These are phyloP conservation scores for Parasitella parasitica DNA, from an alignment of 371 early-diverging fungal genomes.

Conservation along the genomic window DNA sequence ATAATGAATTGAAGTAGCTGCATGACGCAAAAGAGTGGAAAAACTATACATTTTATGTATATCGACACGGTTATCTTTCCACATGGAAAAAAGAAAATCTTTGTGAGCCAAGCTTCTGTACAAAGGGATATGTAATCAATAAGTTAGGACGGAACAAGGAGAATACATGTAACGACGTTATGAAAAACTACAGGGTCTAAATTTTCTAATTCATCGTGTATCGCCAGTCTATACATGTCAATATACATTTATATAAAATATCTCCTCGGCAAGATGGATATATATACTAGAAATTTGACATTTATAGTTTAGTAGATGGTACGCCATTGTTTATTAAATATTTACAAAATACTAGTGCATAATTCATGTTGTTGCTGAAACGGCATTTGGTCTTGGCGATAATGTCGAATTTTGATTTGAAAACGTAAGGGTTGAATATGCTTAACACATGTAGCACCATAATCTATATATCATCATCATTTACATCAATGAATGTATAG, in stretches of 20 bases:
- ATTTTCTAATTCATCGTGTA: background rate
- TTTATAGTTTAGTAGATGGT: background rate
- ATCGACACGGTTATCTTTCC: too few species aligned
- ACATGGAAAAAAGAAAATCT: too few species aligned
- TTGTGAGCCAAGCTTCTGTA: too few species aligned
- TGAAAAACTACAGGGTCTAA: background rate
- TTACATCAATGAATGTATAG: background rate
- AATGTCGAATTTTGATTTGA: background rate
- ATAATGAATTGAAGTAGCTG: background rate
- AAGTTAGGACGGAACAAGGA: background rate
- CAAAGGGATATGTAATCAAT: too few species aligned
- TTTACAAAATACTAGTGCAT: background rate
- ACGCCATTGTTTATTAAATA: background rate
- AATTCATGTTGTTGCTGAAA: background rate
- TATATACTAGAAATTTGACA: background rate
- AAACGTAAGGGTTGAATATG: conserved; percentile 1
- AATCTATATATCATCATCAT: background rate
- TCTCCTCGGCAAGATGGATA: too few species aligned
- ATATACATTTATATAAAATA: too few species aligned
- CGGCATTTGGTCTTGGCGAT: background rate
- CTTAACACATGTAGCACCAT: background rate
- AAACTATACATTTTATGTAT: background rate
- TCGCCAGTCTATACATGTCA: too few species aligned
- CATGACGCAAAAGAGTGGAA: background rate
- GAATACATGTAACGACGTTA: too few species aligned